Evolutionary conservation across 805 yeast species (phyloP), one percentile per base, ranked within the genome.

Genomic region (Saccharomycopsis fibuligera): DNA sequence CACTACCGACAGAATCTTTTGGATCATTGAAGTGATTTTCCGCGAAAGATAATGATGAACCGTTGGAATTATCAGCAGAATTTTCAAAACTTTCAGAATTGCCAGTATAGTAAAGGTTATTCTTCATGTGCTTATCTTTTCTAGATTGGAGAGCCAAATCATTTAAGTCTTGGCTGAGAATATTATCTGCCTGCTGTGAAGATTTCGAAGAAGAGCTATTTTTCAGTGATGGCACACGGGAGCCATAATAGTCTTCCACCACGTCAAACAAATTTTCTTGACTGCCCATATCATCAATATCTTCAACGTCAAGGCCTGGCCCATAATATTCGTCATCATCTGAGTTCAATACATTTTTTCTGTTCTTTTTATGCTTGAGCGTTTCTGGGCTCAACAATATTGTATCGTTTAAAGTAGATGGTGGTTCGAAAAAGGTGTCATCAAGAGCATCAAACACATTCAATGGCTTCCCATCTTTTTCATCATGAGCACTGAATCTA

Each of bases 361-460:
- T 12, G 8, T 8, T 12, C 8, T 27, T 27, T 27, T 27, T 27
- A n/a, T n/a, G n/a, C n/a, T n/a, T n/a, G n/a, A n/a, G n/a, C n/a
- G n/a, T n/a, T n/a, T n/a, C n/a, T n/a, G n/a, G n/a, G 31, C 10
- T 29, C 22, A 41, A 30, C 37, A 41, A 30, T 5, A 41, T 14
- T 9, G 36, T 36, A 12, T 25, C 42, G 14, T 38, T 27, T 17
- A 25, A 21, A 5, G 12, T 3, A n/a, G 5, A 16, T 19, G 31
- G 14, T 10, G 12, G 19, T 17, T 6, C 37, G 49, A 65, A 68
- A 2, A 61, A 65, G 36, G 58, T 40, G 4, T 60, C 62, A 44
- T 68, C 72, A 14, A 76, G 56, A 39, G 63, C 73, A 5, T 67
- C 64, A 48, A 76, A 63, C 5, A 35, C 21, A 33, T 49, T 27